Evolutionary conservation across 192 early-diverging fungal species (phyloP), one percentile per base, ranked within the genome.

Genomic region (Allomyces macrogynus): DNA sequence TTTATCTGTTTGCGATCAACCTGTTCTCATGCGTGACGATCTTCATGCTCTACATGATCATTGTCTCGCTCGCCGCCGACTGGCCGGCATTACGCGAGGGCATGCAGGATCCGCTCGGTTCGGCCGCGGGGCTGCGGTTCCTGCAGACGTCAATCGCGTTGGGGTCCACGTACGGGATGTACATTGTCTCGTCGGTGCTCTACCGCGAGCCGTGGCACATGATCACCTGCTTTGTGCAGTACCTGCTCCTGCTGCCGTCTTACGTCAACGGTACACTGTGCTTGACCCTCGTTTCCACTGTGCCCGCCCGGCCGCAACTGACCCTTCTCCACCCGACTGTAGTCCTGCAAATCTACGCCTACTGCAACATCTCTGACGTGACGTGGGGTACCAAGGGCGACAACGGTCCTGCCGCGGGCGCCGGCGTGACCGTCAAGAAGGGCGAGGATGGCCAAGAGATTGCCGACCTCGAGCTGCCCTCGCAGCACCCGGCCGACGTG

Each of bases 341-440:
- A 40, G 32, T 91, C 67, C 64, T 90, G 32, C 86, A 81, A 76
- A 80, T 90, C 23, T 90, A 89, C 65, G 85, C 89, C 0, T 89
- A 89, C 70, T 86, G 83, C 69, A 91, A 91, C 71, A 81, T 86
- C 0, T 88, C 90, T 74, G 89, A 90, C 69, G 87, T 91, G 20
- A 83, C 81, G 42, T 91, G 88, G 89, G 89, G 88, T 65, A 89
- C 87, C 18, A 90, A 89, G 65, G 86, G 88, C 60, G 85, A 86
- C 70, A 86, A 87, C 62, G 68, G 71, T 11, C 70, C 78, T 0
- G 72, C 76, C 14, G 71, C 72, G 10, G 80, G 77, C 66, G 57
- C 75, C 2, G 80, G 77, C 67, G 77, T 73, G 18, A 60, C 10
- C 1, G 66, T 74, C 60, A 79, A 74, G 57, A 79, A 79, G 27